These are phyloP conservation scores for Verticillium tricorpus DNA, from an alignment of 2,329 filamentous ascomycete genomes.

Conservation along the genomic window DNA sequence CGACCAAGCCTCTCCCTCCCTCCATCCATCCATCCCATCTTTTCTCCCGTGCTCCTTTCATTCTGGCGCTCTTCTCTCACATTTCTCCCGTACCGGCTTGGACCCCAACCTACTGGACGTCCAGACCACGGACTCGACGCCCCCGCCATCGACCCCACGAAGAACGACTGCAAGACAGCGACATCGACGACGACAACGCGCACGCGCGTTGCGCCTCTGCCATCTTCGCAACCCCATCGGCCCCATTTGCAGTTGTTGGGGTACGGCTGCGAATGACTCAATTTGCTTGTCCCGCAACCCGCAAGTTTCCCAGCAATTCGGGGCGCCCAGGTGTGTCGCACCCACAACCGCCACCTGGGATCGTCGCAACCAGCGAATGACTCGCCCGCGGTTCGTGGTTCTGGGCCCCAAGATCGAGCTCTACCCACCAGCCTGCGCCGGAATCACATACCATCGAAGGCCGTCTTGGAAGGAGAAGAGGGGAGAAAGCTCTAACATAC, in stretches of 20 bases:
- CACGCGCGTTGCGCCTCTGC: background rate
- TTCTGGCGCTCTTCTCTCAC: background rate
- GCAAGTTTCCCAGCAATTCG: background rate
- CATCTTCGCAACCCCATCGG: background rate
- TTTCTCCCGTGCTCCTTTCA: background rate
- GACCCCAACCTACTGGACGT: background rate
- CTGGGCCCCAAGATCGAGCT: background rate
- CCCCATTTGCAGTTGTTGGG: background rate
- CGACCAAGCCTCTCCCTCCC: constrained; percentile 1
- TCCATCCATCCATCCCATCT: constrained; percentile 1
- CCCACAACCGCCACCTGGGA: background rate
- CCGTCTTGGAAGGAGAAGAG: background rate
- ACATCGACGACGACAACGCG: background rate
- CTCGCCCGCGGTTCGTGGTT: background rate
- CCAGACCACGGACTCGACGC: background rate
- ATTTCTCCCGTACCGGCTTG: background rate
- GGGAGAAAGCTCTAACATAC: background rate
- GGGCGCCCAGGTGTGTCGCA: background rate
- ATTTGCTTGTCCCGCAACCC: background rate
- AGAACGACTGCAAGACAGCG: background rate
- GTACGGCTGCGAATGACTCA: background rate
- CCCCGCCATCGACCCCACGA: background rate
- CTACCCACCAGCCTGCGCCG: background rate
- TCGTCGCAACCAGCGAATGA: background rate
- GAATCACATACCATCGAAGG: background rate